Evolutionary conservation across 2,329 filamentous ascomycete species (phyloP).

Genomic region (Paecilomyces fulvus): DNA sequence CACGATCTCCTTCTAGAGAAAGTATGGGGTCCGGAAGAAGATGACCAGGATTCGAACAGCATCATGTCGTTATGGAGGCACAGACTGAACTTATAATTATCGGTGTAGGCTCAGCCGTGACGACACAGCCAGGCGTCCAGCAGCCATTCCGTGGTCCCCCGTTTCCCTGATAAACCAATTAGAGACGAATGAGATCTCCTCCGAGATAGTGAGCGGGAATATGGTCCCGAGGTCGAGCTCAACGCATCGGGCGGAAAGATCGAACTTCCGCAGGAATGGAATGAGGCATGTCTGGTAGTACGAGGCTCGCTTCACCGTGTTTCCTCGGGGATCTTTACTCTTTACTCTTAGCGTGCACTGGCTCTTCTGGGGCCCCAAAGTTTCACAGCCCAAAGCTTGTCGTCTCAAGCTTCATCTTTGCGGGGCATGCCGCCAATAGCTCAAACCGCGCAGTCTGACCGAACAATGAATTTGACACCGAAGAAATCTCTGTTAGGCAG

Average conservation of each 20-base stretch:
- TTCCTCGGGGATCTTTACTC: background rate
- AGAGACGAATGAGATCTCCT: background rate
- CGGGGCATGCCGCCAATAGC: background rate
- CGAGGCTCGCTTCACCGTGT: background rate
- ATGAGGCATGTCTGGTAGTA: background rate
- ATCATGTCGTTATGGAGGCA: background rate
- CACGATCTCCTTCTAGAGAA: background rate
- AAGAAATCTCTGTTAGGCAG: background rate
- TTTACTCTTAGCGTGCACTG: background rate
- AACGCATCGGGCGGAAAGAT: background rate
- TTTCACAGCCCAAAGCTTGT: background rate
- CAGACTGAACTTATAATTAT: background rate
- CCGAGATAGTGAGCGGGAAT: background rate
- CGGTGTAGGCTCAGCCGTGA: background rate
- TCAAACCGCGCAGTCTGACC: too few relatives aligned
- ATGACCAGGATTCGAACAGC: background rate
- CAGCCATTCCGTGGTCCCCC: background rate
- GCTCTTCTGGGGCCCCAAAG: background rate
- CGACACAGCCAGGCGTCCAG: background rate
- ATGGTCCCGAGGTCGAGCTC: background rate
- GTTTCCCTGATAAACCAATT: background rate
- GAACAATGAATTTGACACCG: background rate
- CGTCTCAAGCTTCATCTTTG: background rate
- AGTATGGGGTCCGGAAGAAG: background rate
- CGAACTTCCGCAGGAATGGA: background rate